Base-by-base conservation (phyloP, 73 alveolate genomes). In the Tetrahymena thermophila region DNA sequence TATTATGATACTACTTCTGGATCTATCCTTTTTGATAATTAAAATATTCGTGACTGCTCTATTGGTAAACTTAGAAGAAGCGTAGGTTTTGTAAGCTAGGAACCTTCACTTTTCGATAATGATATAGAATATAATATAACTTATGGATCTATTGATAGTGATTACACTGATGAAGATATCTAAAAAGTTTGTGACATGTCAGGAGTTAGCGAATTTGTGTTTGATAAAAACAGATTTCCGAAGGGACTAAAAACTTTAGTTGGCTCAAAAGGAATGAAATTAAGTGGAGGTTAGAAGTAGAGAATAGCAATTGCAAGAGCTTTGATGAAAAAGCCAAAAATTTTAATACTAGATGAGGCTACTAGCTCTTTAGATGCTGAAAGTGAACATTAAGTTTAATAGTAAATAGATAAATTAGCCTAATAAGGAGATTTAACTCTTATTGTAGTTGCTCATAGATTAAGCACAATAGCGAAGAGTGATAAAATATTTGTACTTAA, bases 21-120 rank as follows among this genome's bases (percentile, higher is more conserved):
- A 35, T 84, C 89, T 14, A 85, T 94, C 21, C 71, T 94, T n/a
- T 58, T 94, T 16, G 96, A 93, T 35, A 98, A 96, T 50, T 37
- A 96, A 23, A 85, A 97, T 93, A 85, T 96, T 71, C 94, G 96
- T 37, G 98, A 95, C 95, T 94, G 93, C 95, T 95, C 71, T 85
- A 84, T 96, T 42, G 85, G 85, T 40, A 93, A 94, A 93, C 71
- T 97, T 23, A 93, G 98, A 95, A 94, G 96, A 55, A 94, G 93
- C 43, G 94, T 97, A 56, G 98, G 98, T 3, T 85, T 96, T 17
- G 99, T 99, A 34, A 97, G 99, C 11, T 97, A 98, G 96, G 99
- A 99, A 85, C 99, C 99, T 58, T 98, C 97, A 83, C 96, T 99
- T 58, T 98, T 99, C 97, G 97, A 98, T 83, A 98, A 98, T 44